Percentiles rank a stretch among this genome's conserved stretches.
These are phyloP conservation scores for Chenopodium formosanum DNA, from an alignment of 148 eudicot species.

Conservation along the genomic window DNA sequence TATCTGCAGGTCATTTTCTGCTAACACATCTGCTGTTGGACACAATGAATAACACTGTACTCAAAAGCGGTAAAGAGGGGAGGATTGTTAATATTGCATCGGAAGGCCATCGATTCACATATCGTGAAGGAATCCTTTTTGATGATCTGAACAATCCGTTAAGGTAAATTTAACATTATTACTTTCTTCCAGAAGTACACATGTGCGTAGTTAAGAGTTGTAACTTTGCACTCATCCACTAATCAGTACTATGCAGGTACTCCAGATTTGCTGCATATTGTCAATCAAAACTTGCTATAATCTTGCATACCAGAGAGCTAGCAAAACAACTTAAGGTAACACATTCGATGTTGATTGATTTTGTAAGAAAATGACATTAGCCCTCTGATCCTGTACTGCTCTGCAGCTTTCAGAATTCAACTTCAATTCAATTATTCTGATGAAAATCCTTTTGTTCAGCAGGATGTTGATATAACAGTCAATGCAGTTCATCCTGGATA, in stretches of 20 bases:
- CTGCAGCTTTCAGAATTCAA: background rate
- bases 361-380: background rate
- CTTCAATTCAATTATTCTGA: background rate
- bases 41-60: slow-evolving; percentile 61
- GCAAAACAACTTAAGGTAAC: slow-evolving; percentile 61
- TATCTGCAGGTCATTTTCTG: slow-evolving; percentile 78
- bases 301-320: slow-evolving; percentile 73
- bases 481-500: slow-evolving; percentile 68
- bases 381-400: background rate
- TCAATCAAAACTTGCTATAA: slow-evolving; percentile 83
- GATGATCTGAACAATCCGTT: slow-evolving; percentile 49
- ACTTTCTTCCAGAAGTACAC: background rate
- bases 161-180: slow-evolving; percentile 26
- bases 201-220: background rate
- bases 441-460: slow-evolving; percentile 3
- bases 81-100: slow-evolving; percentile 80
- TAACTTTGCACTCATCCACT: background rate
- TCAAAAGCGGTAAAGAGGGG: slow-evolving; percentile 52
- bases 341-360: background rate
- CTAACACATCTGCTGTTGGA: slow-evolving; percentile 62
- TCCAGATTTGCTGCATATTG: slow-evolving; percentile 58
- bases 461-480: slow-evolving; percentile 48
- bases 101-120: slow-evolving; percentile 50
- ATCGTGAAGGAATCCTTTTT: slow-evolving; percentile 68
- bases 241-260: slow-evolving; percentile 42